phyloP scores from a whole-genome alignment of 164 flowering plant species.

The Chloranthus sessilifolius region DNA sequence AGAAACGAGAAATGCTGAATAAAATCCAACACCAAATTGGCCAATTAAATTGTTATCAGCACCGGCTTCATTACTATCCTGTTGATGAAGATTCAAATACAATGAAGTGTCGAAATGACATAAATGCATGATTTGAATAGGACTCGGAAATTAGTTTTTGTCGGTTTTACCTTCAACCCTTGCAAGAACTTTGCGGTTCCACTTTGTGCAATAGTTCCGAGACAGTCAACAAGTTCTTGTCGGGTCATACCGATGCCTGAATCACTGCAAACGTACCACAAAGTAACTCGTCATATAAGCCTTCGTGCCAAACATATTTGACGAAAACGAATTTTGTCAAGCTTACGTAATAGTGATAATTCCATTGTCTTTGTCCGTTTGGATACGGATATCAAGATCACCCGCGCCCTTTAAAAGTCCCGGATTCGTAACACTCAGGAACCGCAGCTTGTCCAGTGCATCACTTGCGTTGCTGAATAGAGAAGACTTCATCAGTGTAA shows the following conservation, averaged over 20 bases:
- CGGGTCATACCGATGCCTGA: constrained; percentile 95
- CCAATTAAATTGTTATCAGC: constrained; percentile 91
- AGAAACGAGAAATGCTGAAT: constrained; percentile 90
- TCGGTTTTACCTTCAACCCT: constrained; percentile 88
- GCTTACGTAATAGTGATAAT: constrained; percentile 72
- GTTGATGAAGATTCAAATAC: constrained; percentile 13
- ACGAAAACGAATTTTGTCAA: not conserved
- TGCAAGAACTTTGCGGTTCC: constrained; percentile 94
- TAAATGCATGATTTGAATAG: no score
- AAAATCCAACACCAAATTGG: constrained; percentile 99
- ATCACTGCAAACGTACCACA: constrained; percentile 46
- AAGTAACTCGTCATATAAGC: not conserved
- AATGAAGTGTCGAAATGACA: no score
- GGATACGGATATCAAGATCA: constrained; percentile 90
- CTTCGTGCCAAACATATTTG: not conserved
- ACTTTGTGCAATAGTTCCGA: constrained; percentile 99
- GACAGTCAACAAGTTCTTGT: constrained; percentile 92
- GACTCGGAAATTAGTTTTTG: no score
- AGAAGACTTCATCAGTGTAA: not conserved
- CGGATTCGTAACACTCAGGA: constrained; percentile 80
- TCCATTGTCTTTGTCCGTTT: constrained; percentile 88
- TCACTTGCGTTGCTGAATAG: constrained; percentile 92
- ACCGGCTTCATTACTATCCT: constrained; percentile 96
- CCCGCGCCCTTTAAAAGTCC: constrained; percentile 58
- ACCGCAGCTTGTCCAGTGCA: constrained; percentile 94